Conservation (phyloP, 345 rosid species). For the Gossypium turneri region DNA sequence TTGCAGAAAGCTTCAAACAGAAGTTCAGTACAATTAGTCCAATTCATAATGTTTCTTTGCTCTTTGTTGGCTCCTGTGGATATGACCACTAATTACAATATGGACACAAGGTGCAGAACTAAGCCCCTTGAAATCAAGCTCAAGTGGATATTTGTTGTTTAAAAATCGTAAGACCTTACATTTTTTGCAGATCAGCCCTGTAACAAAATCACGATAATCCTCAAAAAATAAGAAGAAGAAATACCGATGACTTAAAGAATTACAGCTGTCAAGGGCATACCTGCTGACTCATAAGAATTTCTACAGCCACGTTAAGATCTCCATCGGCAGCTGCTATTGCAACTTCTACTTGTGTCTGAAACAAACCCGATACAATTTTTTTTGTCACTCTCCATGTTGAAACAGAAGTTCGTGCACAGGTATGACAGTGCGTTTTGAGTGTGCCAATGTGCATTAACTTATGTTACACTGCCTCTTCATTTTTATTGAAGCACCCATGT, state of each 20-base stretch:
- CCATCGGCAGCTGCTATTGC: conserved; percentile 94
- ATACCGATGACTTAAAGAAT: neutral
- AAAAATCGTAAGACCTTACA: neutral
- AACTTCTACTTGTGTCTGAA: conserved; percentile 95
- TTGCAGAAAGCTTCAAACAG: neutral
- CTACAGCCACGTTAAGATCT: conserved; percentile 82
- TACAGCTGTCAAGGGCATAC: conserved; percentile 22
- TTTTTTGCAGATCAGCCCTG: conserved; percentile 32
- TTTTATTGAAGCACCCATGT: neutral
- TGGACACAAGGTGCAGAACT: neutral
- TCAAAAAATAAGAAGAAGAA: neutral
- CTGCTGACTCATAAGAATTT: conserved; percentile 95
- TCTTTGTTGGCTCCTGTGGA: conserved; percentile 7
- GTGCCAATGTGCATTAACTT: neutral
- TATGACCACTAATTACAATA: neutral
- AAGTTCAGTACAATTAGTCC: neutral
- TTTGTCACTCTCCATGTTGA: neutral
- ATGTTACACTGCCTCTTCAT: neutral
- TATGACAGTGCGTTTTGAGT: neutral
- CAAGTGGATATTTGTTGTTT: neutral
- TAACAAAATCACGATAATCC: conserved; percentile 4
- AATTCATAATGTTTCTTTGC: conserved; percentile 4
- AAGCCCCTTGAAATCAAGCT: conserved; percentile 1
- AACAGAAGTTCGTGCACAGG: neutral
- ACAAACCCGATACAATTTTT: conserved; percentile 1